phyloP scores from a whole-genome alignment of 2,329 filamentous ascomycete species.

The Tolypocladium tropicale region DNA sequence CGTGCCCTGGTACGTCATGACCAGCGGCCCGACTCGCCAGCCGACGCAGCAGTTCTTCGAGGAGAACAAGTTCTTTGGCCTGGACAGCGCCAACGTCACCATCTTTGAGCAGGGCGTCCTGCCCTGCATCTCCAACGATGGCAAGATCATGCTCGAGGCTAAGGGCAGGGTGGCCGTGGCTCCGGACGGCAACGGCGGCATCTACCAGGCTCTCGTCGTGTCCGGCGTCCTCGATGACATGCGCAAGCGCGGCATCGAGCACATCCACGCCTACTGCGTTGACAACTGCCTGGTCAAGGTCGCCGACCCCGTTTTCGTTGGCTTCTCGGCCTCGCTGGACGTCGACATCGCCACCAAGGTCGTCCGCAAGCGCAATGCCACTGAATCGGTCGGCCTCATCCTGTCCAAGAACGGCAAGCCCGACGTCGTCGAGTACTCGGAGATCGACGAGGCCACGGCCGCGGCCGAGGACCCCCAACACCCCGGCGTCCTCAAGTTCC shows the following conservation, averaged over 20 bases:
- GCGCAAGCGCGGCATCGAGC: conserved; percentile 78
- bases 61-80: conserved; percentile 82
- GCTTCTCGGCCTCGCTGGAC: conserved; percentile 76
- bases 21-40: conserved; percentile 82
- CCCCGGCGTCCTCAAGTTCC: conserved; percentile 78
- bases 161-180: conserved; percentile 90
- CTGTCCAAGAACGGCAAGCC: conserved; percentile 91
- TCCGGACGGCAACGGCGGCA: conserved; percentile 91
- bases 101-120: conserved; percentile 97
- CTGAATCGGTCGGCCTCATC: conserved; percentile 91
- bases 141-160: conserved; percentile 88
- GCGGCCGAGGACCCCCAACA: conserved; percentile 80
- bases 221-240: conserved; percentile 80
- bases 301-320: conserved; percentile 92
- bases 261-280: conserved; percentile 96
- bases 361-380: conserved; percentile 95
- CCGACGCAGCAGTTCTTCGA: conserved; percentile 92
- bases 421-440: conserved; percentile 96
- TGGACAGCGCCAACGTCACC: conserved; percentile 73
- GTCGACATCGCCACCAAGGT: conserved; percentile 98
- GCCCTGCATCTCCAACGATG: conserved; percentile 93
- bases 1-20: conserved; percentile 99
- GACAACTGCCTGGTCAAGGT: conserved; percentile 99
- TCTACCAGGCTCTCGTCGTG: conserved; percentile 83
- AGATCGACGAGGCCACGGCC: conserved; percentile 83